Conservation (phyloP, 2,329 filamentous ascomycete species). For the Epichloe sp. region DNA sequence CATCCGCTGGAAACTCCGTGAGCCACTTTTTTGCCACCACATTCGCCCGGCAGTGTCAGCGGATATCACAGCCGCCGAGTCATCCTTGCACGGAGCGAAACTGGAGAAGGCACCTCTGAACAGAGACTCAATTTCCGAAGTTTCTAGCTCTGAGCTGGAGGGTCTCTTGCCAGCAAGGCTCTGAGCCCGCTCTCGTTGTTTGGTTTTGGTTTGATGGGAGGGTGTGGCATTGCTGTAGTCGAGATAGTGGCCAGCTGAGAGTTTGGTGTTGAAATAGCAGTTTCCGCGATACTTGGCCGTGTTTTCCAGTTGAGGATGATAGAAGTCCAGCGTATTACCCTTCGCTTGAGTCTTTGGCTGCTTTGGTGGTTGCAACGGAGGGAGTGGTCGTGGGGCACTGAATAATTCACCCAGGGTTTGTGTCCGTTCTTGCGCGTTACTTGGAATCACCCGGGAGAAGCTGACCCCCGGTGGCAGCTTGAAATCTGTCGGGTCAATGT, state of each 20-base stretch:
- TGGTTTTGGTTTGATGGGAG: slow-evolving; percentile 40
- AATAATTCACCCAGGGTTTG: slow-evolving; percentile 64
- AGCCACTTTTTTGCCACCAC: slow-evolving; percentile 65
- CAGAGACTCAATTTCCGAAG: slow-evolving; percentile 57
- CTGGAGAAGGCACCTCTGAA: slow-evolving; percentile 69
- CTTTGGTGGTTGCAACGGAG: slow-evolving; percentile 57
- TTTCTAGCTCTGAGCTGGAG: slow-evolving; percentile 40
- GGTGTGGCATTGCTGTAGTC: slow-evolving; percentile 53
- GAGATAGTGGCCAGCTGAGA: slow-evolving; percentile 57
- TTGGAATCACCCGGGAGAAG: slow-evolving; percentile 22
- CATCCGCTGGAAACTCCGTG: slow-evolving; percentile 50
- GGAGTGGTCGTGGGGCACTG: slow-evolving; percentile 50
- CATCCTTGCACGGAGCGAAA: slow-evolving; percentile 65
- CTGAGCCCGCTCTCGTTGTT: slow-evolving; percentile 58
- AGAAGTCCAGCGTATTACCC: slow-evolving; percentile 39
- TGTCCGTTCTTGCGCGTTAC: slow-evolving; percentile 29
- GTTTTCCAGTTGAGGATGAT: slow-evolving; percentile 40
- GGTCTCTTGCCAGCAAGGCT: slow-evolving; percentile 50
- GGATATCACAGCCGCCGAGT: slow-evolving; percentile 56
- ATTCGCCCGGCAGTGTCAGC: slow-evolving; percentile 53
- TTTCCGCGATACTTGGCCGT: slow-evolving; percentile 40
- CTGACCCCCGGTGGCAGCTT: slow-evolving; percentile 63
- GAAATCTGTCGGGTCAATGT: slow-evolving; percentile 23
- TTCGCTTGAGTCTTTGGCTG: slow-evolving; percentile 58
- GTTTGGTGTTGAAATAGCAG: slow-evolving; percentile 52